Evolutionary conservation across 2,329 filamentous ascomycete species (phyloP).

Genomic region (Aspergillus vadensis): DNA sequence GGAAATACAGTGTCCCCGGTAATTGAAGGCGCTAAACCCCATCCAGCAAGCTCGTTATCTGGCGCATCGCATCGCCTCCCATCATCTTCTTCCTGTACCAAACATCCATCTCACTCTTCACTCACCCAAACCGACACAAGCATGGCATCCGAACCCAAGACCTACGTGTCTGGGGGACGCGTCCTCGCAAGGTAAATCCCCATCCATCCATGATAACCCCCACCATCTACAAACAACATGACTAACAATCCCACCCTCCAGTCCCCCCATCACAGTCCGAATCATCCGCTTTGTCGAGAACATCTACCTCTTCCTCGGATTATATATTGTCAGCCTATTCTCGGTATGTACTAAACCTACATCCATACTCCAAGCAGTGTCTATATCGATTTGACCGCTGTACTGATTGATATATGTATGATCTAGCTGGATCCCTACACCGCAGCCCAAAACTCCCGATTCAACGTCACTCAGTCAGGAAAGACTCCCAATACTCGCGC

Average conservation of each 20-base stretch:
- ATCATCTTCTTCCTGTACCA: constrained; percentile 8
- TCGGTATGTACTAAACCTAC: constrained; percentile 40
- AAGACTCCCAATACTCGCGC: constrained; percentile 27
- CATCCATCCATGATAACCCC: background rate
- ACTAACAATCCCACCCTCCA: constrained; percentile 23
- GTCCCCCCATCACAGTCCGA: constrained; percentile 49
- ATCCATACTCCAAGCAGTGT: background rate
- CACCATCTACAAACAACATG: background rate
- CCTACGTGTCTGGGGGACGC: constrained; percentile 46
- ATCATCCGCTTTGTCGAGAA: constrained; percentile 44
- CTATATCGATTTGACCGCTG: too few relatives aligned
- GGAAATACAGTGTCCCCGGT: background rate
- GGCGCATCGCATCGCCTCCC: background rate
- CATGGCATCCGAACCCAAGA: constrained; percentile 38
- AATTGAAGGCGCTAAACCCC: background rate
- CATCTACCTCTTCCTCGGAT: constrained; percentile 51
- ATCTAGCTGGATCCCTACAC: constrained; percentile 49
- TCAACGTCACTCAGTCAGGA: constrained; percentile 43
- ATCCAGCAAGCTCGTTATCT: background rate
- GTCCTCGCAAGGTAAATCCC: constrained; percentile 37
- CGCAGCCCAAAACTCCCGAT: constrained; percentile 49
- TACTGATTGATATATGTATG: background rate
- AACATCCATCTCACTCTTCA: background rate
- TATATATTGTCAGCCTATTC: constrained; percentile 53
- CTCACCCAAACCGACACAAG: constrained; percentile 4